Evolutionary conservation across 768 basidiomycete species (phyloP).

Genomic region (Tricholoma terreum): DNA sequence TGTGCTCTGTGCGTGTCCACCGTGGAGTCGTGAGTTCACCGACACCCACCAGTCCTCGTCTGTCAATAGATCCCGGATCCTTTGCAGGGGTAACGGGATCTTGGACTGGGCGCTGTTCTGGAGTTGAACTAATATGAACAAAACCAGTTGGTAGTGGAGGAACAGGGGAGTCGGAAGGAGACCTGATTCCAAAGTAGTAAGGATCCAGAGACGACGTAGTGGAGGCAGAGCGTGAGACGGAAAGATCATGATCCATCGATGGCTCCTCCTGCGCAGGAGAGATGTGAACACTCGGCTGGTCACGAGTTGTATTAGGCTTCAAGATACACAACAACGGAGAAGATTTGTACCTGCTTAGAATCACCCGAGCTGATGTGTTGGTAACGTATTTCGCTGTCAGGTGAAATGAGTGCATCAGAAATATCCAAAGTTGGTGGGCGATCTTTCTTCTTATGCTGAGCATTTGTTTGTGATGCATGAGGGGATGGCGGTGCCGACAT

Average conservation of each 20-base stretch:
- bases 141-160: conserved; percentile 46
- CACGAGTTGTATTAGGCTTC: conserved; percentile 10
- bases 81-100: conserved; percentile 71
- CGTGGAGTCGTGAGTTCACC: conserved; percentile 97
- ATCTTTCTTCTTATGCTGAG: conserved; percentile 44
- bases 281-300: conserved; percentile 30
- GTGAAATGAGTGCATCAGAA: conserved; percentile 31
- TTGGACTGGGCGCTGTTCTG: conserved; percentile 48
- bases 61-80: conserved; percentile 79
- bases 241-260: conserved; percentile 43
- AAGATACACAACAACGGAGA: conserved; percentile 16
- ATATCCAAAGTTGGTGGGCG: conserved; percentile 53
- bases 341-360: conserved; percentile 32
- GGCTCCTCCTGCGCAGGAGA: conserved; percentile 38
- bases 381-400: conserved; percentile 39
- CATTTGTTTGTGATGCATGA: conserved; percentile 34
- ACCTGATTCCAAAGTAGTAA: conserved; percentile 78
- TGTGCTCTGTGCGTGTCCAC: conserved; percentile 63
- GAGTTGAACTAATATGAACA: conserved; percentile 49
- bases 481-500: conserved; percentile 43
- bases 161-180: conserved; percentile 65
- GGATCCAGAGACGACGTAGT: conserved; percentile 83
- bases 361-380: conserved; percentile 30
- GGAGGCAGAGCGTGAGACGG: conserved; percentile 64
- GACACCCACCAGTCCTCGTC: conserved; percentile 86